Conservation (phyloP, 495 filamentous ascomycete genomes). For the Neurospora sp. region DNA sequence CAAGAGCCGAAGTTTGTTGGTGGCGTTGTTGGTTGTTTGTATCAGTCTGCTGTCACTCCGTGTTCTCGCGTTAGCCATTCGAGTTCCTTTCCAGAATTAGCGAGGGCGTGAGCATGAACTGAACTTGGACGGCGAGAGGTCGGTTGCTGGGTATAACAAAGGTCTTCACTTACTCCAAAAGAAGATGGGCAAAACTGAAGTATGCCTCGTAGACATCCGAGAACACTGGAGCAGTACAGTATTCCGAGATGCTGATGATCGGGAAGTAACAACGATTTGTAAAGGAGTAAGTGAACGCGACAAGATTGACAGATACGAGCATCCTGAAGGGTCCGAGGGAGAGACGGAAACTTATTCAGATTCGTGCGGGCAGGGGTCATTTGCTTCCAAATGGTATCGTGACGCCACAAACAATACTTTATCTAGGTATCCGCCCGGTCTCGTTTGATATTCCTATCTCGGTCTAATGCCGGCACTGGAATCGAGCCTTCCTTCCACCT, state of each 20-base stretch:
- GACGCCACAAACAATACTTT: background rate
- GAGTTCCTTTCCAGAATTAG: background rate
- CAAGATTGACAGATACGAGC: background rate
- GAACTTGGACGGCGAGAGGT: background rate
- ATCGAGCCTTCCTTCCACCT: background rate
- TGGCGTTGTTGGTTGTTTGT: background rate
- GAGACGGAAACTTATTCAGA: background rate
- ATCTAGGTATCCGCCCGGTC: too few species aligned
- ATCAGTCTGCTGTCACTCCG: background rate
- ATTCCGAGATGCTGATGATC: background rate
- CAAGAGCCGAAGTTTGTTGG: background rate
- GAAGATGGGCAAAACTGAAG: background rate
- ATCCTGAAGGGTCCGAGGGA: background rate
- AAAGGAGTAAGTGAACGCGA: background rate
- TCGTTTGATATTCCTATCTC: background rate
- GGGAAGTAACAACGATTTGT: background rate
- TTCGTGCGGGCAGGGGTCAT: background rate
- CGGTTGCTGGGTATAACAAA: background rate
- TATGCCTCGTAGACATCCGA: background rate
- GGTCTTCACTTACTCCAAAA: background rate
- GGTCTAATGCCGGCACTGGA: background rate
- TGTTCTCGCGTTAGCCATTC: background rate
- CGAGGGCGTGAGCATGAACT: background rate
- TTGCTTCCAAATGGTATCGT: background rate
- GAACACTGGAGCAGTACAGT: background rate